Evolutionary conservation across 371 early-diverging fungal species (phyloP).

Genomic region (Sporodiniella umbellata): DNA sequence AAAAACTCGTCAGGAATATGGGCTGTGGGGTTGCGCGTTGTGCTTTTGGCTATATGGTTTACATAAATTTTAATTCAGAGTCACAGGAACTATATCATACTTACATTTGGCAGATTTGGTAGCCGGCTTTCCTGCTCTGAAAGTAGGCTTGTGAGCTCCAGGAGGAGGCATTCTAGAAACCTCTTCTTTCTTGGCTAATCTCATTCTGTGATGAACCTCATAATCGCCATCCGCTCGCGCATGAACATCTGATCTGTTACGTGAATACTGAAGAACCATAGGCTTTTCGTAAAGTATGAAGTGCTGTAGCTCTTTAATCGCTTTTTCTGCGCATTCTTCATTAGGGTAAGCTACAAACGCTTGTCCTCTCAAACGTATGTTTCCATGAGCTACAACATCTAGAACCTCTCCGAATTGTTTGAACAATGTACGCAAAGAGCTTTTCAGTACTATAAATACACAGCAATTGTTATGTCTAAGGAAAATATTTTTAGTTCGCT

Average conservation of each 20-base stretch:
- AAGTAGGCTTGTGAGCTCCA: slow-evolving; percentile 42
- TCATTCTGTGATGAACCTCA: slow-evolving; percentile 50
- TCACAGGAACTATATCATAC: no score
- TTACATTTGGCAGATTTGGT: background rate
- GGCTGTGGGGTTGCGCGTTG: slow-evolving; percentile 25
- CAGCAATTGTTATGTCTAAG: background rate
- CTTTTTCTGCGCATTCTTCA: slow-evolving; percentile 71
- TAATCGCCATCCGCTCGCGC: slow-evolving; percentile 74
- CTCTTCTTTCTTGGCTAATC: slow-evolving; percentile 53
- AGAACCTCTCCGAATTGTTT: slow-evolving; percentile 68
- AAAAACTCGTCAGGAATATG: slow-evolving; percentile 69
- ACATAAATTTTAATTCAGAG: no score
- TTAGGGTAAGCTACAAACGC: slow-evolving; percentile 73
- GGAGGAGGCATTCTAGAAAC: slow-evolving; percentile 32
- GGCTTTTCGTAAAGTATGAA: slow-evolving; percentile 79
- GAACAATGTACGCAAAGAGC: slow-evolving; percentile 78
- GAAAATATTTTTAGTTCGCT: slow-evolving; percentile 31
- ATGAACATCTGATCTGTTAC: slow-evolving; percentile 77
- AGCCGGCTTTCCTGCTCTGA: slow-evolving; percentile 21
- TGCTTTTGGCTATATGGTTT: background rate
- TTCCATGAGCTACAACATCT: slow-evolving; percentile 66
- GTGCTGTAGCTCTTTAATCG: slow-evolving; percentile 81
- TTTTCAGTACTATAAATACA: slow-evolving; percentile 61
- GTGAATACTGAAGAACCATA: slow-evolving; percentile 85
- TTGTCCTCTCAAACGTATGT: slow-evolving; percentile 77